Conservation (phyloP, 2,329 filamentous ascomycete genomes). For the Penicillium sp. region DNA sequence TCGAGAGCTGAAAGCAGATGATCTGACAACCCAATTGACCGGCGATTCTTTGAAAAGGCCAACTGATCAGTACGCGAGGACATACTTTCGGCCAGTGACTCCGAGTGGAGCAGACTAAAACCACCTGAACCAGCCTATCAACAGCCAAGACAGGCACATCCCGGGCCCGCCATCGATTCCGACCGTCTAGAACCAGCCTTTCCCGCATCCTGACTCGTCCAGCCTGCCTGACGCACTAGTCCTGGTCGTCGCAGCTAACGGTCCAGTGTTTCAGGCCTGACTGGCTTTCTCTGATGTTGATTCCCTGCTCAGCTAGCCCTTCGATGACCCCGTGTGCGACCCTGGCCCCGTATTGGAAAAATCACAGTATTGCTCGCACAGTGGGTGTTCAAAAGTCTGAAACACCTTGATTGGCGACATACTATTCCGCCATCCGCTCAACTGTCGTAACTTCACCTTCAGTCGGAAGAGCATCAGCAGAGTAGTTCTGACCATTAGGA, state of each 20-base stretch:
- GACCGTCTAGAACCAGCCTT: slow-evolving; percentile 1
- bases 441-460: too few relatives aligned
- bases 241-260: slow-evolving; percentile 6
- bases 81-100: slow-evolving; percentile 6
- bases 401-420: too few relatives aligned
- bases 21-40: neutral
- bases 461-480: too few relatives aligned
- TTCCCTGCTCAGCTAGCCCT: neutral
- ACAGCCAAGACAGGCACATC: neutral
- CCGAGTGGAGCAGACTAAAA: slow-evolving; percentile 2
- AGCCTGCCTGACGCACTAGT: neutral
- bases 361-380: neutral
- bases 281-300: neutral
- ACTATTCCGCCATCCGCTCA: too few relatives aligned
- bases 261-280: slow-evolving; percentile 4
- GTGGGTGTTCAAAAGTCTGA: too few relatives aligned
- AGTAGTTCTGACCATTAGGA: too few relatives aligned
- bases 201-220: neutral
- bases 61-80: neutral
- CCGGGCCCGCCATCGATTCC: neutral
- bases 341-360: neutral
- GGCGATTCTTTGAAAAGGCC: neutral
- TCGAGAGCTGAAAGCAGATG: neutral
- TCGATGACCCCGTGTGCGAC: neutral
- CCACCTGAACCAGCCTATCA: neutral